Evolutionary conservation across 1,284 basidiomycete species (phyloP).

Genomic region (Exobasidium cylindrosporum): DNA sequence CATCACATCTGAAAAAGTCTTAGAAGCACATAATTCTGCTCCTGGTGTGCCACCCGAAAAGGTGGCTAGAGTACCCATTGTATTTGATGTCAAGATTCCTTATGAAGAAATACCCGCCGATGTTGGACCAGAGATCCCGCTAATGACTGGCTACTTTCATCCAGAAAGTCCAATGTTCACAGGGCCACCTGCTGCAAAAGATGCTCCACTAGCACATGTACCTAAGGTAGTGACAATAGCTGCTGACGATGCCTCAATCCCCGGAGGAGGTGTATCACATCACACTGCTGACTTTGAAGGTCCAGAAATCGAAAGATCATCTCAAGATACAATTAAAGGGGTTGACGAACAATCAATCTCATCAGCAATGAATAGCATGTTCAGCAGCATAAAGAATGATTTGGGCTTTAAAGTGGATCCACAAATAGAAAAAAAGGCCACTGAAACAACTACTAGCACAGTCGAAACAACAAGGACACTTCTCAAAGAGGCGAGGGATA

Average conservation of each 20-base stretch:
- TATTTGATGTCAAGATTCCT: slow-evolving; percentile 22
- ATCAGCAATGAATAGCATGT: slow-evolving; percentile 1
- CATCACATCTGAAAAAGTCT: slow-evolving; percentile 7
- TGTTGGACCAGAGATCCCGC: slow-evolving; percentile 16
- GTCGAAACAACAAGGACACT: neutral
- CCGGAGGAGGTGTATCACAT: slow-evolving; percentile 8
- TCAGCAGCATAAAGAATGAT: neutral
- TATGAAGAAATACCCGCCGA: slow-evolving; percentile 11
- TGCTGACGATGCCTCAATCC: neutral
- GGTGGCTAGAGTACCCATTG: slow-evolving; percentile 6
- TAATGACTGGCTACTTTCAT: slow-evolving; percentile 19
- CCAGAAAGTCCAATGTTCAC: slow-evolving; percentile 6
- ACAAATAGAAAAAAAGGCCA: neutral
- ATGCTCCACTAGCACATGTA: slow-evolving; percentile 10
- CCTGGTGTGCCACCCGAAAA: slow-evolving; percentile 23
- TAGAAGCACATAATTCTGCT: slow-evolving; percentile 10
- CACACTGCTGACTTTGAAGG: slow-evolving; percentile 4
- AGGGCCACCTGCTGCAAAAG: neutral
- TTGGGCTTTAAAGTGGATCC: neutral
- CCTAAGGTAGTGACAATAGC: slow-evolving; percentile 14
- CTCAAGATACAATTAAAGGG: neutral
- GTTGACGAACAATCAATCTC: neutral
- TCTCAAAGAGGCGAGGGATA: slow-evolving; percentile 4
- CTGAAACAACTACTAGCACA: neutral
- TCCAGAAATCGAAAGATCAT: neutral